Percentiles rank a stretch among this genome's conserved stretches.
Conservation (phyloP, 2,329 filamentous ascomycete genomes). For the Ascochyta rabiei region DNA sequence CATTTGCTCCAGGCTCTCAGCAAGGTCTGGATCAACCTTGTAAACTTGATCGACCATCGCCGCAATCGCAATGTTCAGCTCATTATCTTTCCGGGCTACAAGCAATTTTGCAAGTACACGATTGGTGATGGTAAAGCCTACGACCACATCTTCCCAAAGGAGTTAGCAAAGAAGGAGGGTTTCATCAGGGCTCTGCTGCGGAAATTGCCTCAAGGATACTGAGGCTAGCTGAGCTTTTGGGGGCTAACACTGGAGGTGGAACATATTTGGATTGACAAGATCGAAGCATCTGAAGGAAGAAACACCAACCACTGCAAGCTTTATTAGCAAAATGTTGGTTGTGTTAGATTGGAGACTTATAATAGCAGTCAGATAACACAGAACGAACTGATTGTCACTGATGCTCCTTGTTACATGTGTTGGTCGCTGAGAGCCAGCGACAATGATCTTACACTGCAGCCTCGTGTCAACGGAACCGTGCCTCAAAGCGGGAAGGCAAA, state of each 20-base stretch:
- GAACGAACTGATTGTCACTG: no score
- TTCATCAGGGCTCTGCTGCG: constrained; percentile 27
- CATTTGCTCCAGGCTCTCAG: constrained; percentile 19
- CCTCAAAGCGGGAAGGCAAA: background rate
- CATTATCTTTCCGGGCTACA: constrained; percentile 21
- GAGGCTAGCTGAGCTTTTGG: background rate
- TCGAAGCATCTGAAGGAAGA: no score
- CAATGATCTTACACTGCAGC: background rate
- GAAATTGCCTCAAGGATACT: background rate
- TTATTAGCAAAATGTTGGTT: no score
- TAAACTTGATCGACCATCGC: constrained; percentile 31
- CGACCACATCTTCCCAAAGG: constrained; percentile 24
- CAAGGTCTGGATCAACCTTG: constrained; percentile 29
- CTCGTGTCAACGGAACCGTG: background rate
- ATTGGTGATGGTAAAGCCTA: background rate
- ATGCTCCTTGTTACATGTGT: no score
- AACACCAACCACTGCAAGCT: no score
- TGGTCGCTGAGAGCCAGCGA: no score
- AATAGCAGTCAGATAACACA: no score
- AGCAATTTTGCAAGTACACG: constrained; percentile 18
- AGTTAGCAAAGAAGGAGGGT: constrained; percentile 29
- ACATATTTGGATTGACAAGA: no score
- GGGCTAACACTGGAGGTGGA: no score
- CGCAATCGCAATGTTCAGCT: constrained; percentile 20
- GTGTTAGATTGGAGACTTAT: no score